Base-by-base conservation (phyloP, 1,284 basidiomycete species). In the Agroathelia rolfsii region DNA sequence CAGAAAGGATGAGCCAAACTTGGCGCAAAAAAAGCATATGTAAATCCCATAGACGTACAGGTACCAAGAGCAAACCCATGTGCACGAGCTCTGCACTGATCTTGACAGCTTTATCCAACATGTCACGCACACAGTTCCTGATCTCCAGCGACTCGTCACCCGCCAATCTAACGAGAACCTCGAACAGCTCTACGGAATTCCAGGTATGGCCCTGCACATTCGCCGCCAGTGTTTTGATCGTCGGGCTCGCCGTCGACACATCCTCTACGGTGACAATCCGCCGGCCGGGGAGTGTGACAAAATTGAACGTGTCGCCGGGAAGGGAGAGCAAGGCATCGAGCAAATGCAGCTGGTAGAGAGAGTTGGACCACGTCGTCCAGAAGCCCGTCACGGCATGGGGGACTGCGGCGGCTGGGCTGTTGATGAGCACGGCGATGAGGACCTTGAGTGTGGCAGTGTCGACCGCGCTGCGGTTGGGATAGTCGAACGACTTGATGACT, bases 71-170 rank as follows among this genome's bases (percentile, higher is more conserved):
- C 24, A 97, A 59, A 38, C 89, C 94, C 69, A 98, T 85, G 46
- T 97, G 76, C 9, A 97, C 86, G 23, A 97, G 62, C 56, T 98
- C 95, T 0, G 94, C 89, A 36, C 88, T 90, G 41, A 90, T 83
- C 58, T 87, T 88, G 23, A 90, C 76, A 0, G 89, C 92, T 45
- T 89, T 87, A 50, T 94, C 89, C 26, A 96, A 59, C 70, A 96
- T 85, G 46, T 95, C 88, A 33, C 83, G 69, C 10, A 90, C 83
- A 41, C 74, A 80, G 43, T 64, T 73, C 30, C 73, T 70, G 24
- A 89, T 73, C 29, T 89, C 85, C 8, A 57, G 49, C 12, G 67
- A 72, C 24, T 88, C 81, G 2, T 78, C 77, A 37, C 78, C 77
- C 2, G 78, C 76, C 32, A 83, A 62, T 30, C 76, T 69, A 6